Conservation (phyloP, 2,329 filamentous ascomycete genomes). For the Alternaria metachromatica region DNA sequence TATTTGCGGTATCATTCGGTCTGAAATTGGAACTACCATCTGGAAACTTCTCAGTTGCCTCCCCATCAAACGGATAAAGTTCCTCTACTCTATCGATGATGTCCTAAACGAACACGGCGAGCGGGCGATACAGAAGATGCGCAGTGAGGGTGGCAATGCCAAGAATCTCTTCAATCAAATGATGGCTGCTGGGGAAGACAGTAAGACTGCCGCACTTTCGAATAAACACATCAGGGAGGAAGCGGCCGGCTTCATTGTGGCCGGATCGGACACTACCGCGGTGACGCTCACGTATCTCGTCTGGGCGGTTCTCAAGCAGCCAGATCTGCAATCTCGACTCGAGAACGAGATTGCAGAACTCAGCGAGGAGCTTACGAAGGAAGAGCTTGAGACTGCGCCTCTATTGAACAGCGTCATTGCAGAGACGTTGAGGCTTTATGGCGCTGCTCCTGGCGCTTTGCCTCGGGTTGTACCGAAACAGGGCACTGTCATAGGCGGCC, state of each 20-base stretch:
- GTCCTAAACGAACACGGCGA: slow-evolving; percentile 18
- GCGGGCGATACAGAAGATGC: slow-evolving; percentile 26
- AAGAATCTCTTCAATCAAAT: slow-evolving; percentile 24
- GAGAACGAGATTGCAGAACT: slow-evolving; percentile 31
- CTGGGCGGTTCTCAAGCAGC: slow-evolving; percentile 39
- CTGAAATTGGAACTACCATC: slow-evolving; percentile 38
- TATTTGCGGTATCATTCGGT: slow-evolving; percentile 39
- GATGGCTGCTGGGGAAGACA: slow-evolving; percentile 20
- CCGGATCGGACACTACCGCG: slow-evolving; percentile 46
- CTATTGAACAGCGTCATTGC: slow-evolving; percentile 47
- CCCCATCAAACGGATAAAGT: background rate
- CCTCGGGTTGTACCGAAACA: slow-evolving; percentile 45
- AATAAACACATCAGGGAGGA: slow-evolving; percentile 39
- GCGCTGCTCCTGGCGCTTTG: slow-evolving; percentile 44
- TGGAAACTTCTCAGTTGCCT: slow-evolving; percentile 18
- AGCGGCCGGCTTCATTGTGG: slow-evolving; percentile 41
- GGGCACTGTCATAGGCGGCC: slow-evolving; percentile 43
- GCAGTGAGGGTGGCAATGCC: slow-evolving; percentile 17
- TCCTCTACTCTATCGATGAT: slow-evolving; percentile 15
- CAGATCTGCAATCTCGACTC: slow-evolving; percentile 26
- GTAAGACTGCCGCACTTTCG: slow-evolving; percentile 29
- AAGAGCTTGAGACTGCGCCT: slow-evolving; percentile 38
- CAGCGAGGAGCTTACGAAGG: slow-evolving; percentile 20
- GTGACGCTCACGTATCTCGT: slow-evolving; percentile 44
- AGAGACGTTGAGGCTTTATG: slow-evolving; percentile 49